Evolutionary conservation across 768 basidiomycete species (phyloP).

Genomic region (Stropharia rugosoannulata): DNA sequence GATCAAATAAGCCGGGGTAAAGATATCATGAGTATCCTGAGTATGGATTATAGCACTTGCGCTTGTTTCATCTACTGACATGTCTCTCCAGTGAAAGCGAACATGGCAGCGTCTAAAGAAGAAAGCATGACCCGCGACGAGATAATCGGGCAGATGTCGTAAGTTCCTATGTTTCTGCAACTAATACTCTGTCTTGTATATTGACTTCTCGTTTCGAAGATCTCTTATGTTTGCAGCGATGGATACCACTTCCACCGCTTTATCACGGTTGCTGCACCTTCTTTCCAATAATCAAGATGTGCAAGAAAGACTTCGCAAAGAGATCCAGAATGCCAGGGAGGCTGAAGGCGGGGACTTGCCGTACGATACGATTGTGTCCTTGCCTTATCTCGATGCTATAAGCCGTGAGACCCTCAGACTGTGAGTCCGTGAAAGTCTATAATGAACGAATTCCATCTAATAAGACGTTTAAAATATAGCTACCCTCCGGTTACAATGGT

Average conservation of each 20-base stretch:
- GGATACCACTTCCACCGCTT: conserved; percentile 22
- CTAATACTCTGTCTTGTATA: neutral
- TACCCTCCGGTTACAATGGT: conserved; percentile 23
- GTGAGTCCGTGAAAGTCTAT: conserved; percentile 17
- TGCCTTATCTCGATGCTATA: conserved; percentile 36
- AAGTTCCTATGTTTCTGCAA: neutral
- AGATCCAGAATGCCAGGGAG: conserved; percentile 23
- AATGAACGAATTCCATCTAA: neutral
- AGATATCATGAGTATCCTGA: conserved; percentile 45
- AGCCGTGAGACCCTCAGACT: conserved; percentile 34
- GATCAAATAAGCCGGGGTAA: conserved; percentile 35
- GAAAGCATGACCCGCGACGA: conserved; percentile 32
- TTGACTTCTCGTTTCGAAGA: conserved; percentile 4
- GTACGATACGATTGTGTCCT: conserved; percentile 34
- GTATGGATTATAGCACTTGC: conserved; percentile 25
- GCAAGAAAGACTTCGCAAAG: conserved; percentile 20
- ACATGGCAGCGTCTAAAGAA: conserved; percentile 27
- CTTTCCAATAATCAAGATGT: conserved; percentile 17
- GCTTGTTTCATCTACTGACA: neutral
- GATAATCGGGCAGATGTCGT: conserved; percentile 33
- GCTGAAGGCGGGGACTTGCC: conserved; percentile 24
- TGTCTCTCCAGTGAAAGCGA: conserved; percentile 34
- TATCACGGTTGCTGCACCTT: conserved; percentile 18
- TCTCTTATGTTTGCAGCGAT: conserved; percentile 24
- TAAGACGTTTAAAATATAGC: conserved; percentile 5